Base-by-base conservation (phyloP, 2,329 filamentous ascomycete species). In the Boeremia lycopersici region DNA sequence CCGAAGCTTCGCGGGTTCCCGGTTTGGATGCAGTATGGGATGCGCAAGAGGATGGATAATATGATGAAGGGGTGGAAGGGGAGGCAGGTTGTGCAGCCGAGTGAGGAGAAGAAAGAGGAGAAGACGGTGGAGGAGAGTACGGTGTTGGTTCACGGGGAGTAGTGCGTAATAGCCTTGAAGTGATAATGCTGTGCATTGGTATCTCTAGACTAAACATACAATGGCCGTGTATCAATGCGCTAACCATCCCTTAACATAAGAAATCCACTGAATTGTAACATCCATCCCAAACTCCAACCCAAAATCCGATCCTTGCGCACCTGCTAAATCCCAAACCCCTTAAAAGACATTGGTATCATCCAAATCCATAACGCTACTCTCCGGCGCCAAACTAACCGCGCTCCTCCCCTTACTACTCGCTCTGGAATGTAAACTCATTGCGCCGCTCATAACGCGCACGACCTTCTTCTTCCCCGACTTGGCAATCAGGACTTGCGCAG, bases 401-500 rank as follows among this genome's bases (percentile, higher is more conserved):
- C 71, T 75, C 19, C 71, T 68, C 41, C 67, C 67, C 52, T 64
- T 58, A 17, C 62, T 65, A 26, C 60, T 57, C 11, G 64, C 62
- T 26, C 69, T 58, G 29, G 55, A 60, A 34, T 74, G 73, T 46
- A 81, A 77, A 48, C 79, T 78, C 78, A 82, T 81, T 8, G 79
- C 79, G 2, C 79, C 79, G 62, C 78, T 80, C 71, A 80, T 68
- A 7, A 81, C 77, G 28, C 79, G 72, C 4, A 81, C 79, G 19
- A 81, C 76, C 65, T 80, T 81, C 67, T 79, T 81, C 34, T 77
- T 75, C 25, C 70, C 72, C 6, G 73, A 63, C 48, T 70, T 73
- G 23, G 89, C 89, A 38, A 97, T 85, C 57, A 98, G 84, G 31
- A 99, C 95, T 75, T 98, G 93, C 6, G 96, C 95, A 9, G 93